Percentiles rank a stretch among this genome's conserved stretches.
phyloP scores from a whole-genome alignment of 352 stramenopile genomes.

The Phytophthora agathidicida region DNA sequence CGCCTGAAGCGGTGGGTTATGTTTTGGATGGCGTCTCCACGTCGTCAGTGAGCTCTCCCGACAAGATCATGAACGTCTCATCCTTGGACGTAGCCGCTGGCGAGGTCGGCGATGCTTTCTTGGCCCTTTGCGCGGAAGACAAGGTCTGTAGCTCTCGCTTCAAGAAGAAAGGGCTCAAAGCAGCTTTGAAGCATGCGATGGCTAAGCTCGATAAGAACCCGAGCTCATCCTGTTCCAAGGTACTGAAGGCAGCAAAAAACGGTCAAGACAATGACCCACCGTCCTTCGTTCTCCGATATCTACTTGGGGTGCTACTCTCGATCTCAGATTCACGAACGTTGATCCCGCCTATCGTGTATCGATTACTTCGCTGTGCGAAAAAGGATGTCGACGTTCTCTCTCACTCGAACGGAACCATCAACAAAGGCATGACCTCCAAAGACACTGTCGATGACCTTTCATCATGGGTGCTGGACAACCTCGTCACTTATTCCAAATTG shows the following conservation, averaged over 20 bases:
- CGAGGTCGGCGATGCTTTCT: slow-evolving; percentile 28
- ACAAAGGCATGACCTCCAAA: no score
- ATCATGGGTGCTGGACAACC: slow-evolving; percentile 43
- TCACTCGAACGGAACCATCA: slow-evolving; percentile 6
- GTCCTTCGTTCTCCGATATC: slow-evolving; percentile 23
- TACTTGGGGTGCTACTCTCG: slow-evolving; percentile 28
- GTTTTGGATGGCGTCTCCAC: slow-evolving; percentile 46
- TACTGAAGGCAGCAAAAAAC: not conserved
- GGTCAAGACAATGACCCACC: not conserved
- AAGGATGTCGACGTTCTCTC: slow-evolving; percentile 25
- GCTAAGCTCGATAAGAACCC: slow-evolving; percentile 21
- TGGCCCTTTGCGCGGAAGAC: slow-evolving; percentile 22
- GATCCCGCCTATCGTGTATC: slow-evolving; percentile 37
- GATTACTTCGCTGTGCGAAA: slow-evolving; percentile 31
- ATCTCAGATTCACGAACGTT: slow-evolving; percentile 12
- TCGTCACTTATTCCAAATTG: slow-evolving; percentile 43
- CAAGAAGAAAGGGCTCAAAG: slow-evolving; percentile 4
- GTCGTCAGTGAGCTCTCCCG: slow-evolving; percentile 27
- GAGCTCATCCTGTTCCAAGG: slow-evolving; percentile 13
- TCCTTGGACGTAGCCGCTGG: slow-evolving; percentile 31
- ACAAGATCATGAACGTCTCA: slow-evolving; percentile 31
- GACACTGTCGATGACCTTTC: no score
- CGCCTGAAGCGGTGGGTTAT: slow-evolving; percentile 44
- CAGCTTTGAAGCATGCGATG: not conserved
- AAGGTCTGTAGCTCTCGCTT: slow-evolving; percentile 23